Conservation (phyloP, 768 basidiomycete species). For the Suillus weaverae region DNA sequence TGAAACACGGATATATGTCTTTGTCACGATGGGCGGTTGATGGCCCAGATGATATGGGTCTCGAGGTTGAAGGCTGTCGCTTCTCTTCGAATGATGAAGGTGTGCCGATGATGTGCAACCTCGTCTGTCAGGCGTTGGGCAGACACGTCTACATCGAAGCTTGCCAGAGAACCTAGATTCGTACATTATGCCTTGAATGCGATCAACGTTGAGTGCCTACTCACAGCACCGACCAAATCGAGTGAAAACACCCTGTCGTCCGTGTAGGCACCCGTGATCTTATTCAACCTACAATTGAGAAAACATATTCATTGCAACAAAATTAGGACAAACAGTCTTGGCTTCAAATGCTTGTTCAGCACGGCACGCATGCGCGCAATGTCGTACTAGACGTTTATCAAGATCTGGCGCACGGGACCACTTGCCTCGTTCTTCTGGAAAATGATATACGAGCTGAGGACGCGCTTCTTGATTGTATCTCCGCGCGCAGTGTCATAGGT, state of each 20-base stretch:
- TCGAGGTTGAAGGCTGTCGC: conserved; percentile 56
- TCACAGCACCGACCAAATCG: conserved; percentile 56
- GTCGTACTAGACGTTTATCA: conserved; percentile 13
- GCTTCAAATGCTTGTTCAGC: conserved; percentile 14
- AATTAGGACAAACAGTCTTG: conserved; percentile 21
- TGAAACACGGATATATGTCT: conserved; percentile 68
- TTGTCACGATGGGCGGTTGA: conserved; percentile 57
- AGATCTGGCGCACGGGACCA: conserved; percentile 2
- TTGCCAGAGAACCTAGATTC: conserved; percentile 50
- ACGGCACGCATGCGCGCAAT: conserved; percentile 3
- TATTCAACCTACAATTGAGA: conserved; percentile 24
- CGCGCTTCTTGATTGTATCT: conserved; percentile 19
- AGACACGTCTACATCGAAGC: conserved; percentile 57
- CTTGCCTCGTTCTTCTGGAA: not conserved
- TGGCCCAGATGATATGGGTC: conserved; percentile 44
- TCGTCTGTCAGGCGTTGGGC: conserved; percentile 56
- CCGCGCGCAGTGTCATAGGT: conserved; percentile 21
- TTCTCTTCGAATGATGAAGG: conserved; percentile 57
- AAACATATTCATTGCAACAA: not conserved
- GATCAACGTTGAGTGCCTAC: conserved; percentile 7
- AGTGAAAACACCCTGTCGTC: conserved; percentile 54
- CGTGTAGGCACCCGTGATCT: conserved; percentile 47
- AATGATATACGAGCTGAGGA: conserved; percentile 9
- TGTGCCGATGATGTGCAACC: conserved; percentile 63
- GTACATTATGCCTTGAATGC: not conserved